Conservation (phyloP, 805 yeast species). For the Metschnikowia kunwiensis region DNA sequence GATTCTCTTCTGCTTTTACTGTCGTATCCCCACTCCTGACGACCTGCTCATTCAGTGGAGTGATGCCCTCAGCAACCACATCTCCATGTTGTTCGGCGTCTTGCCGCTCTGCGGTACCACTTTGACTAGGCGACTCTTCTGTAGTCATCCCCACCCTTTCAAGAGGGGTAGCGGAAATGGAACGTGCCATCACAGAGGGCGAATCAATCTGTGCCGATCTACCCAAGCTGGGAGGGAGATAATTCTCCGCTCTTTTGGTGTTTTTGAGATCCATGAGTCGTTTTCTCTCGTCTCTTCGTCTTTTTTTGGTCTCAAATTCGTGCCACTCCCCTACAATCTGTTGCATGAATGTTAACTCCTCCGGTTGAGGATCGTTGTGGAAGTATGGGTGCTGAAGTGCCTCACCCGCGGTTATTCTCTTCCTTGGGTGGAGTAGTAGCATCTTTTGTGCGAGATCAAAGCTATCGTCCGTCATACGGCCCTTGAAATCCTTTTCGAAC, state of each 20-base stretch:
- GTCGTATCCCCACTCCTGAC: too few species aligned
- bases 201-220: constrained; percentile 4
- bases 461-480: constrained; percentile 47
- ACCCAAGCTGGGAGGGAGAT: constrained; percentile 7
- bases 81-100: too few species aligned
- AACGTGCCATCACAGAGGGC: constrained; percentile 5
- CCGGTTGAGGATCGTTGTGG: constrained; percentile 61
- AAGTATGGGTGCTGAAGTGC: constrained; percentile 77
- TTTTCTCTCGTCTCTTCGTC: constrained; percentile 51
- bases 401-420: constrained; percentile 62
- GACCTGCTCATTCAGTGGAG: too few species aligned
- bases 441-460: constrained; percentile 64
- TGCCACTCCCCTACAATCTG: constrained; percentile 88
- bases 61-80: too few species aligned
- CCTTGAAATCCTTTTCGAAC: constrained; percentile 32
- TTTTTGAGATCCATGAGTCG: constrained; percentile 30
- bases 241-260: constrained; percentile 14
- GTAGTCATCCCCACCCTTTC: constrained; percentile 5
- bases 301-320: constrained; percentile 89
- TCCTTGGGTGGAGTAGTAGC: constrained; percentile 64
- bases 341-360: constrained; percentile 52
- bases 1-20: too few species aligned
- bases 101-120: too few species aligned
- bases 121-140: neutral
- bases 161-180: constrained; percentile 8